These are phyloP conservation scores for Chlorella sp. DNA, from an alignment of 139 green algal genomes.

Conservation along the genomic window DNA sequence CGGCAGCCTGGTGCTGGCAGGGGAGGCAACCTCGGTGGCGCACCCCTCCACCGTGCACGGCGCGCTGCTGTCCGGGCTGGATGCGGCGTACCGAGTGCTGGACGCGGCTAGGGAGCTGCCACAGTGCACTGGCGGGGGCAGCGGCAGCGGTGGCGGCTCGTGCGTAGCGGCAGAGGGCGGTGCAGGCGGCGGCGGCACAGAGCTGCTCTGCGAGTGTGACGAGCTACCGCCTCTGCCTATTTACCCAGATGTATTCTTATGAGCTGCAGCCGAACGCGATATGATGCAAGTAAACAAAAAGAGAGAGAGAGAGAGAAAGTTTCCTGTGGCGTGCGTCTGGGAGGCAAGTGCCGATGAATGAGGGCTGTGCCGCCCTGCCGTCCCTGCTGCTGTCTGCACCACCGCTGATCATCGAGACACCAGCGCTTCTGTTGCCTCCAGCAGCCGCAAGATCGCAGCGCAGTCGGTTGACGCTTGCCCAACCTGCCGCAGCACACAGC, in stretches of 20 bases:
- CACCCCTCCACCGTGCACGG: slow-evolving; percentile 35
- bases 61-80: slow-evolving; percentile 30
- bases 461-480: background rate
- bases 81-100: background rate
- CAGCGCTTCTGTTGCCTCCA: background rate
- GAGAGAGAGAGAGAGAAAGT: background rate
- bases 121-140: slow-evolving; percentile 2
- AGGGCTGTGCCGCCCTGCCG: too few relatives aligned
- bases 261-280: background rate
- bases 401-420: background rate
- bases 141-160: background rate
- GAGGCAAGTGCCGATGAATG: background rate
- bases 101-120: slow-evolving; percentile 5
- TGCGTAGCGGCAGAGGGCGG: slow-evolving; percentile 1
- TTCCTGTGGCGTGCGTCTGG: background rate
- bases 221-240: background rate
- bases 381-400: background rate
- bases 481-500: background rate
- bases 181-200: background rate
- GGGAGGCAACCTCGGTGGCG: slow-evolving; percentile 1
- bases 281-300: too few relatives aligned
- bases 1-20: slow-evolving; percentile 35
- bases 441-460: background rate
- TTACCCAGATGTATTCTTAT: background rate
- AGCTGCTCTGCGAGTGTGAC: background rate